A percentile compares a stretch with the other conserved stretches of the same genome.
Evolutionary conservation across 768 basidiomycete genomes (phyloP).

Genomic region (Sutorius australiensis): DNA sequence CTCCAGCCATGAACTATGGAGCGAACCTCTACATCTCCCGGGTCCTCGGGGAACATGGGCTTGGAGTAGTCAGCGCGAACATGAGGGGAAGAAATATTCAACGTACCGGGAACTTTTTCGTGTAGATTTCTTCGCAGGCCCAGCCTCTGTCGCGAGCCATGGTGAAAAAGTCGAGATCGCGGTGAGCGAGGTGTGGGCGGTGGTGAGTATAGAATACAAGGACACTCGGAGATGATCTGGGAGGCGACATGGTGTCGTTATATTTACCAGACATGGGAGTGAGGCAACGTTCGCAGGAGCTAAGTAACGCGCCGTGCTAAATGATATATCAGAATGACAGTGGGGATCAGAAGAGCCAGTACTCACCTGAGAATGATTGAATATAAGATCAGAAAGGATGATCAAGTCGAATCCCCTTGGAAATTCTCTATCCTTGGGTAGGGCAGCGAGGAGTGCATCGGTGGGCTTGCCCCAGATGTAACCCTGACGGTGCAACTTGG

Average conservation of each 20-base stretch:
- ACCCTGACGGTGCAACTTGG: constrained; percentile 42
- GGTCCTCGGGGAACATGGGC: constrained; percentile 91
- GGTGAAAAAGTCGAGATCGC: constrained; percentile 79
- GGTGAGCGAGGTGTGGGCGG: constrained; percentile 74
- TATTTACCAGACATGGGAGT: constrained; percentile 19
- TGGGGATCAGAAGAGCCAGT: background rate
- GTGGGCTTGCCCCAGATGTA: constrained; percentile 78
- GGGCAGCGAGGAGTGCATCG: constrained; percentile 25
- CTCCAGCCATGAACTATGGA: constrained; percentile 86
- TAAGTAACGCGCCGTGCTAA: constrained; percentile 79
- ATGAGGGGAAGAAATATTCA: background rate
- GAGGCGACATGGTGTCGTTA: background rate
- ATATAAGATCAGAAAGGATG: constrained; percentile 89
- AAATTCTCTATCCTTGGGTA: constrained; percentile 18
- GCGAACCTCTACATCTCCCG: constrained; percentile 71
- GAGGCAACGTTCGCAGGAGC: constrained; percentile 57
- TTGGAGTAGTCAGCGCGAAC: constrained; percentile 25
- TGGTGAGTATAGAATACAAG: constrained; percentile 91
- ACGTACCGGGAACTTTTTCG: constrained; percentile 58
- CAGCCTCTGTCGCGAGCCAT: constrained; percentile 63
- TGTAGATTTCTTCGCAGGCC: constrained; percentile 67
- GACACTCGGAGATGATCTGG: constrained; percentile 37
- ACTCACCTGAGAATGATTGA: constrained; percentile 87
- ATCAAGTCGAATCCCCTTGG: constrained; percentile 64
- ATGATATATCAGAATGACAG: background rate